phyloP scores from a whole-genome alignment of 768 basidiomycete genomes.

The Hortiboletus flavorubellus region DNA sequence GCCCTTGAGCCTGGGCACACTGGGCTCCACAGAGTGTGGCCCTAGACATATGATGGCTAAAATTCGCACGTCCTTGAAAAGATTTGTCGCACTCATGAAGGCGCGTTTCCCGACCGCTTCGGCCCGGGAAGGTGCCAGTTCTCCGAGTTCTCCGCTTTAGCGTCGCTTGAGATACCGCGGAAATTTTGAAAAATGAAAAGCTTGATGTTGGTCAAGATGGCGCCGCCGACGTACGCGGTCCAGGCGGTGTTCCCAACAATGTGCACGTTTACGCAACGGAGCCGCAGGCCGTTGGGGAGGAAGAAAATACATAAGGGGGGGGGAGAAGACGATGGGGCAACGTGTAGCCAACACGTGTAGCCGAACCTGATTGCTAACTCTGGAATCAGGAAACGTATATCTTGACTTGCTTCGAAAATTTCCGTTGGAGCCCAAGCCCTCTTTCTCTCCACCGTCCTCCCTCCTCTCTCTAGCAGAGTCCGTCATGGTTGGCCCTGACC shows the following conservation, averaged over 20 bases:
- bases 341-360: slow-evolving; percentile 39
- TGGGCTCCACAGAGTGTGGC: slow-evolving; percentile 4
- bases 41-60: background rate
- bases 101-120: no score
- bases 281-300: slow-evolving; percentile 12
- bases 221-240: background rate
- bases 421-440: slow-evolving; percentile 31
- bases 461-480: slow-evolving; percentile 22
- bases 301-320: slow-evolving; percentile 18
- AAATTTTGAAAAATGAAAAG: background rate
- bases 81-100: background rate
- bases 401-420: slow-evolving; percentile 36
- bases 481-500: slow-evolving; percentile 26
- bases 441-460: slow-evolving; percentile 28
- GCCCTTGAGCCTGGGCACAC: slow-evolving; percentile 22
- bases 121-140: background rate
- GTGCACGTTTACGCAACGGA: slow-evolving; percentile 29
- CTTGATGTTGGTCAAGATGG: slow-evolving; percentile 5
- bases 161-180: slow-evolving; percentile 4
- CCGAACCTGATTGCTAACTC: slow-evolving; percentile 19
- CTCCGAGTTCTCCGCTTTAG: background rate
- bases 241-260: slow-evolving; percentile 11
- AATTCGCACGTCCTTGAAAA: background rate
- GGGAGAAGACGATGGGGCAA: slow-evolving; percentile 18
- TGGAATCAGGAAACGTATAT: slow-evolving; percentile 33